Evolutionary conservation across 169 alveolate genomes (phyloP).

Genomic region (Eimeria mitis): DNA sequence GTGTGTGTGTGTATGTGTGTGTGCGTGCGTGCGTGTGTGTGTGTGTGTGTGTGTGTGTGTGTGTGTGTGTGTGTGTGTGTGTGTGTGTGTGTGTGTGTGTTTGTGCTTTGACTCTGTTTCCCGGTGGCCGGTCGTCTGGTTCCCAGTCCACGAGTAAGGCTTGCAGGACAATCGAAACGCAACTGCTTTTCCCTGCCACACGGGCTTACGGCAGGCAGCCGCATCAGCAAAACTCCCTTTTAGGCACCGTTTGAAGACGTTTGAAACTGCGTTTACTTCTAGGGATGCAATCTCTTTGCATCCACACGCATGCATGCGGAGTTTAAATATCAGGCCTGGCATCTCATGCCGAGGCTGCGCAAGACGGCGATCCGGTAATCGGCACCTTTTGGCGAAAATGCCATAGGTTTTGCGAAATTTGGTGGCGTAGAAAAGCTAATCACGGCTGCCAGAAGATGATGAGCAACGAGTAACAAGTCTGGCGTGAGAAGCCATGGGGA

Average conservation of each 20-base stretch:
- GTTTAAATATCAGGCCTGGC: not conserved
- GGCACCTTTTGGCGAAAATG: not conserved
- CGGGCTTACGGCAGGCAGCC: not conserved
- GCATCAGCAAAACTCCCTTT: not conserved
- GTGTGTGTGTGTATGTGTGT: too few relatives aligned
- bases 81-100: too few relatives aligned
- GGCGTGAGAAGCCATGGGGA: not conserved
- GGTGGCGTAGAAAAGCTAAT: not conserved
- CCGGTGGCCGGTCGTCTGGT: too few relatives aligned
- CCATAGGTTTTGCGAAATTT: not conserved
- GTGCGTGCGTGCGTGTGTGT: too few relatives aligned
- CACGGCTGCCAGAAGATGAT: not conserved
- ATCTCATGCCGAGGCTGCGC: not conserved
- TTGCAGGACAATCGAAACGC: too few relatives aligned
- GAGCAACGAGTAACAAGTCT: not conserved
- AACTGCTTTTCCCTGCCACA: too few relatives aligned
- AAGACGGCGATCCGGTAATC: not conserved
- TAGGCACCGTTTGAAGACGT: not conserved
- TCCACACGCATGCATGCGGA: not conserved
- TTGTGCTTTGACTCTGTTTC: too few relatives aligned
- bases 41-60: too few relatives aligned
- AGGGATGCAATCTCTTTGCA: not conserved
- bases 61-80: too few relatives aligned
- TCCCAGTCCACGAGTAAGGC: too few relatives aligned
- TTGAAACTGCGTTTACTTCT: not conserved